Conservation (phyloP, 805 yeast genomes). For the Candida andamanensis region DNA sequence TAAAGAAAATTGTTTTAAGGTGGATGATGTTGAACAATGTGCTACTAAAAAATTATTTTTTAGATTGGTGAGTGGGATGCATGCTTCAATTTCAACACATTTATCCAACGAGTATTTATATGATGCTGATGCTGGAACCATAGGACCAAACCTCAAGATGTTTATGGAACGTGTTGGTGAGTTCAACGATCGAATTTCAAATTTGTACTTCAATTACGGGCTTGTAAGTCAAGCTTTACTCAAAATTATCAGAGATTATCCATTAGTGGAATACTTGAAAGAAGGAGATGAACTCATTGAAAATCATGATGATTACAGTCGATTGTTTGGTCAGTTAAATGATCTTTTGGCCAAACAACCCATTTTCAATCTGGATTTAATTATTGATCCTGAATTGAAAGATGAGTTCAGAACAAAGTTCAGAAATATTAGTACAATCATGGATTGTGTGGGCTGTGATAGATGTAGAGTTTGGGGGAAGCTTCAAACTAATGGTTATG, state of each 20-base stretch:
- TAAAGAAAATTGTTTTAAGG: slow-evolving; percentile 82
- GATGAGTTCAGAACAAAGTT: slow-evolving; percentile 83
- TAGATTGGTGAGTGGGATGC: slow-evolving; percentile 87
- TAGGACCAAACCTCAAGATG: slow-evolving; percentile 77
- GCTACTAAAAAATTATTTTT: slow-evolving; percentile 85
- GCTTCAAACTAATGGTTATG: slow-evolving; percentile 94
- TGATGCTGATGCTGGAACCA: slow-evolving; percentile 28
- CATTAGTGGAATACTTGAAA: slow-evolving; percentile 11
- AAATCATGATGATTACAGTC: slow-evolving; percentile 36
- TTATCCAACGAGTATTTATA: slow-evolving; percentile 77
- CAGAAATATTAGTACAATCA: slow-evolving; percentile 82
- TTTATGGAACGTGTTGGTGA: slow-evolving; percentile 90
- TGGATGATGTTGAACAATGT: slow-evolving; percentile 8
- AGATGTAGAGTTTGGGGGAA: slow-evolving; percentile 98
- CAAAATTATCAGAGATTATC: slow-evolving; percentile 40
- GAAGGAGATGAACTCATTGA: slow-evolving; percentile 43
- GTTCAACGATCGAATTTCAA: slow-evolving; percentile 82
- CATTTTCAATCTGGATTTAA: slow-evolving; percentile 42
- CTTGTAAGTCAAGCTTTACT: slow-evolving; percentile 75
- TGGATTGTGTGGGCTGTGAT: slow-evolving; percentile 99
- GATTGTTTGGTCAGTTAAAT: slow-evolving; percentile 15
- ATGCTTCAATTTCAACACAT: slow-evolving; percentile 92
- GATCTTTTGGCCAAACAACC: slow-evolving; percentile 24
- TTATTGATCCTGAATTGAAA: slow-evolving; percentile 54
- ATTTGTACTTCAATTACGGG: slow-evolving; percentile 89